These are phyloP conservation scores for Ogataea naganishii DNA, from an alignment of 805 yeast genomes.

Conservation along the genomic window DNA sequence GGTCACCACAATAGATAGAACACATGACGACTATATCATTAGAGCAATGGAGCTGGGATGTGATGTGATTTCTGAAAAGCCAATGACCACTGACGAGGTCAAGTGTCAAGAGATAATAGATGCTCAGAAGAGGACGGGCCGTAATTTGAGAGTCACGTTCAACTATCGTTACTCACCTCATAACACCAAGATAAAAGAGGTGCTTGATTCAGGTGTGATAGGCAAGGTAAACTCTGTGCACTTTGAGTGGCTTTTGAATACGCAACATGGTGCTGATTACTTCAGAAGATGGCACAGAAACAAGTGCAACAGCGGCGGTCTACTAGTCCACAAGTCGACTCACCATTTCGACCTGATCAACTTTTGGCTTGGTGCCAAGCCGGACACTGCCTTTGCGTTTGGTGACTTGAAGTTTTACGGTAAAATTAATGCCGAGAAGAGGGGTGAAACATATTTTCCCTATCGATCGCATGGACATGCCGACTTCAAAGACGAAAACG, in stretches of 20 bases:
- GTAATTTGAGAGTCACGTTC: constrained; percentile 3
- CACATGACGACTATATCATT: constrained; percentile 3
- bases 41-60: constrained; percentile 3
- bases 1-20: constrained; percentile 3
- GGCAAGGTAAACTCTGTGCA: constrained; percentile 3
- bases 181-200: constrained; percentile 3
- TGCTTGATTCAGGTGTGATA: constrained; percentile 3
- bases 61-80: constrained; percentile 4
- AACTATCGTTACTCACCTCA: constrained; percentile 4
- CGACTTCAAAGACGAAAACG: constrained; percentile 1
- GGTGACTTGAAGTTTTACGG: constrained; percentile 4
- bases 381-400: constrained; percentile 4
- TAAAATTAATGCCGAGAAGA: constrained; percentile 3
- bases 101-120: constrained; percentile 3
- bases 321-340: constrained; percentile 3
- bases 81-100: constrained; percentile 3
- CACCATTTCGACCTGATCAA: constrained; percentile 3
- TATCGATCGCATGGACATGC: constrained; percentile 1
- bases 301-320: constrained; percentile 3
- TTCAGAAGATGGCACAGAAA: constrained; percentile 5
- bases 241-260: constrained; percentile 4
- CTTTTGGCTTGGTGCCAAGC: constrained; percentile 4
- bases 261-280: constrained; percentile 5
- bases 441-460: constrained; percentile 3
- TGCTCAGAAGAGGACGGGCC: constrained; percentile 3